phyloP scores from a whole-genome alignment of 345 rosid genomes.

The Eucalyptus cloeziana region DNA sequence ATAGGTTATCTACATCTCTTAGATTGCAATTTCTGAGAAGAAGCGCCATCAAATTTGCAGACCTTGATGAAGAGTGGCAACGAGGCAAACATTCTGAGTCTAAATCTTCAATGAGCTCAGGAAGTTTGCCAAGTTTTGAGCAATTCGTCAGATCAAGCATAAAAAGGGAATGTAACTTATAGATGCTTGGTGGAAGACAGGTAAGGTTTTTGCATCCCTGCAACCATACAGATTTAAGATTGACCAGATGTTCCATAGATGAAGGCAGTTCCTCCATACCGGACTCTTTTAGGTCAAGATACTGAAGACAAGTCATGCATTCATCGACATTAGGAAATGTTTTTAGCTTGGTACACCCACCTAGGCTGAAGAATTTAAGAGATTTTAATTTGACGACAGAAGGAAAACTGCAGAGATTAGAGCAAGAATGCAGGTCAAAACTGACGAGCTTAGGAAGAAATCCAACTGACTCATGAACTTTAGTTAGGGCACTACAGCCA shows the following conservation, averaged over 20 bases:
- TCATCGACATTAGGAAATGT: background rate
- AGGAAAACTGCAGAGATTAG: background rate
- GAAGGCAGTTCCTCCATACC: fast-evolving
- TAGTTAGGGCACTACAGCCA: background rate
- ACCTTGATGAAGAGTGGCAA: background rate
- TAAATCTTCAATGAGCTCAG: background rate
- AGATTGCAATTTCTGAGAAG: background rate
- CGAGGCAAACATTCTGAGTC: background rate
- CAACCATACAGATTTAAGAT: fast-evolving
- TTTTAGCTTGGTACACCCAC: background rate
- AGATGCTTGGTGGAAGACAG: background rate
- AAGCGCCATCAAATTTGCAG: background rate
- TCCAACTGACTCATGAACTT: background rate
- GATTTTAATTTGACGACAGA: background rate
- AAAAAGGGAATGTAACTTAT: fast-evolving
- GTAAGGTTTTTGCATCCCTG: background rate
- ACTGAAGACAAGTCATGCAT: fast-evolving
- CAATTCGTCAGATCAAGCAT: too few species aligned
- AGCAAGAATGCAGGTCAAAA: background rate
- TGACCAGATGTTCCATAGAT: background rate
- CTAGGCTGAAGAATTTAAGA: background rate
- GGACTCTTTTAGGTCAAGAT: background rate
- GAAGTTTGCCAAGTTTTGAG: background rate
- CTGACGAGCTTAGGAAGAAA: background rate
- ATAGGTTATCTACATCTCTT: background rate